Percentiles rank a stretch among this genome's conserved stretches.
These are phyloP conservation scores for Tylopilus sp. DNA, from an alignment of 768 basidiomycete genomes.

Conservation along the genomic window DNA sequence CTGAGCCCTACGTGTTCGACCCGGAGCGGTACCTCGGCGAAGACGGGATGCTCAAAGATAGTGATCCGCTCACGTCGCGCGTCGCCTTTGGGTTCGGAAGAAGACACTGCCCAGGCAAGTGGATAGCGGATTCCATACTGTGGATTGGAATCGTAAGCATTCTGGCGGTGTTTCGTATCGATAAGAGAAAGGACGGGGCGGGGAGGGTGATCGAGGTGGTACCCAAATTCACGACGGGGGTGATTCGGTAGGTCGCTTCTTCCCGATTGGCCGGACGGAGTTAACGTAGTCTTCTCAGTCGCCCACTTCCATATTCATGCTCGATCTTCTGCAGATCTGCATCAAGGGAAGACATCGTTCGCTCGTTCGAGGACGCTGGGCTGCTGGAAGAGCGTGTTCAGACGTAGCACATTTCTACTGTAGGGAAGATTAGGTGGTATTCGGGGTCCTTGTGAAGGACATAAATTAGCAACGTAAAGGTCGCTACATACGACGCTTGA, in stretches of 20 bases:
- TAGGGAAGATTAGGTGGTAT: slow-evolving; percentile 16
- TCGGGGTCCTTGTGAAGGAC: slow-evolving; percentile 14
- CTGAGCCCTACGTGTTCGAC: slow-evolving; percentile 23
- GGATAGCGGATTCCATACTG: slow-evolving; percentile 29
- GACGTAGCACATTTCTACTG: not conserved
- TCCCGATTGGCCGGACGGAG: slow-evolving; percentile 2
- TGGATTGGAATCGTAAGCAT: slow-evolving; percentile 32
- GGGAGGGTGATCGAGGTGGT: slow-evolving; percentile 25
- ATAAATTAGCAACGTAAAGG: slow-evolving; percentile 23
- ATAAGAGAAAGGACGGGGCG: slow-evolving; percentile 20
- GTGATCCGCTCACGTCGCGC: slow-evolving; percentile 26
- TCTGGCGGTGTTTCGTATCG: slow-evolving; percentile 22
- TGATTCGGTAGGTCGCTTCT: slow-evolving; percentile 29
- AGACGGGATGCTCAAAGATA: slow-evolving; percentile 24
- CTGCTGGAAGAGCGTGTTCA: not conserved
- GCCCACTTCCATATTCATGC: slow-evolving; percentile 30
- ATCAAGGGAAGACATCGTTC: slow-evolving; percentile 18
- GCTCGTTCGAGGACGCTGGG: slow-evolving; percentile 15
- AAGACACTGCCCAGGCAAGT: slow-evolving; percentile 31
- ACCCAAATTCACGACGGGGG: slow-evolving; percentile 30
- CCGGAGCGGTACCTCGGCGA: slow-evolving; percentile 25
- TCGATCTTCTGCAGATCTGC: slow-evolving; percentile 29
- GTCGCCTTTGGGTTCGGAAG: slow-evolving; percentile 30
- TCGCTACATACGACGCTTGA: not conserved
- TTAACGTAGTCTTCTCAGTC: slow-evolving; percentile 24